Conservation (phyloP, 1,284 basidiomycete species). For the Ganoderma resinaceum region DNA sequence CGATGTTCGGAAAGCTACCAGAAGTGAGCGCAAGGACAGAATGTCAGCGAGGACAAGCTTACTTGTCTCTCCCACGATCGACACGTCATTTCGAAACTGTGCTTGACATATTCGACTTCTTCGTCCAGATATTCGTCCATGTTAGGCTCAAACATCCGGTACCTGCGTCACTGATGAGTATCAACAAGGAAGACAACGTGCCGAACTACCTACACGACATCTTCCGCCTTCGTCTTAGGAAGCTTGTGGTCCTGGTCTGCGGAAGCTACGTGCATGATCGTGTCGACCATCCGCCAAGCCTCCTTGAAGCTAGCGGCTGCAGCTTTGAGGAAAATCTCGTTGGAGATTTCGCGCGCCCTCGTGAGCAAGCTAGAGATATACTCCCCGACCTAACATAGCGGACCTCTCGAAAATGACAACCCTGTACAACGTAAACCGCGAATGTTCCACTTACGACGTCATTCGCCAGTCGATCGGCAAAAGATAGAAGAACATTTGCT, state of each 20-base stretch:
- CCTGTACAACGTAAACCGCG: not conserved
- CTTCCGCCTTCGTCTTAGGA: constrained; percentile 63
- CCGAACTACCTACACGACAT: constrained; percentile 70
- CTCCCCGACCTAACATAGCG: constrained; percentile 72
- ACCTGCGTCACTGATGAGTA: constrained; percentile 54
- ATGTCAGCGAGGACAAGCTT: constrained; percentile 16
- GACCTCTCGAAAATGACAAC: not conserved
- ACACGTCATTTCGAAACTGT: constrained; percentile 77
- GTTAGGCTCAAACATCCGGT: constrained; percentile 91
- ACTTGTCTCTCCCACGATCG: constrained; percentile 82
- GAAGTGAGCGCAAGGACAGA: not conserved
- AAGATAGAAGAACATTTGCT: constrained; percentile 75
- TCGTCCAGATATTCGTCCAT: constrained; percentile 98
- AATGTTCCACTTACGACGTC: constrained; percentile 68
- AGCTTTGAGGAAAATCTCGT: constrained; percentile 82
- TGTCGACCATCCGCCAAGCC: constrained; percentile 86
- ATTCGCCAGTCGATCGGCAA: constrained; percentile 76
- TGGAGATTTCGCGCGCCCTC: constrained; percentile 78
- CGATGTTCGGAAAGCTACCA: constrained; percentile 35
- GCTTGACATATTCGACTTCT: constrained; percentile 86
- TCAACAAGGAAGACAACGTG: not conserved
- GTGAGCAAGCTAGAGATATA: constrained; percentile 85
- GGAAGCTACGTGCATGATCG: constrained; percentile 61
- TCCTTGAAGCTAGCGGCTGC: constrained; percentile 91
- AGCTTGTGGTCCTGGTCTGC: constrained; percentile 34